Evolutionary conservation across 306 rosid species (phyloP).

Genomic region (Inga oerstediana): DNA sequence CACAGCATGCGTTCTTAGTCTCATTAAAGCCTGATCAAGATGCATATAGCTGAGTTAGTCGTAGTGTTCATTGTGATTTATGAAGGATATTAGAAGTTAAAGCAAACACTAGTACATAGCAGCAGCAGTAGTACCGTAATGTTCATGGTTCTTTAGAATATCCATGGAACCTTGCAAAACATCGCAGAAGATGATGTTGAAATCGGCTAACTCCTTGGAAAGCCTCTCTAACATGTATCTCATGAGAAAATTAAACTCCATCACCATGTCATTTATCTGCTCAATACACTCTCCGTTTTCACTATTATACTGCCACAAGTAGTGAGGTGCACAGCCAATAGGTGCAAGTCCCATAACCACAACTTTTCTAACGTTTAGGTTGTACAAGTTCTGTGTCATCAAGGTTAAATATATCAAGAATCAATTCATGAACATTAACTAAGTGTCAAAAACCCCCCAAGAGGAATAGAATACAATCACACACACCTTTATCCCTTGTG

Average conservation of each 20-base stretch:
- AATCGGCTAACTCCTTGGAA: slow-evolving; percentile 53
- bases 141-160: slow-evolving; percentile 64
- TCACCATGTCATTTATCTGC: slow-evolving; percentile 74
- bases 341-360: slow-evolving; percentile 89
- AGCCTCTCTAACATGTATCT: slow-evolving; percentile 72
- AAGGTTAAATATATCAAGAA: slow-evolving; percentile 20
- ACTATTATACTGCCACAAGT: slow-evolving; percentile 63
- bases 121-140: slow-evolving; percentile 52
- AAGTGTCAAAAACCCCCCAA: too few relatives aligned
- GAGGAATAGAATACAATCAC: not conserved
- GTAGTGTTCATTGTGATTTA: slow-evolving; percentile 8
- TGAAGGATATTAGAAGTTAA: not conserved
- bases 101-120: not conserved
- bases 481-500: slow-evolving; percentile 63
- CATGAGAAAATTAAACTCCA: slow-evolving; percentile 81
- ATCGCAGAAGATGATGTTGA: slow-evolving; percentile 72
- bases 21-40: slow-evolving; percentile 64
- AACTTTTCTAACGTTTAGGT: slow-evolving; percentile 65
- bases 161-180: slow-evolving; percentile 78
- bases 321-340: slow-evolving; percentile 89
- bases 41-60: slow-evolving; percentile 33
- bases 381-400: slow-evolving; percentile 74
- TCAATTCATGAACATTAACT: not conserved
- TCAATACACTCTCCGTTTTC: slow-evolving; percentile 71
- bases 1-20: slow-evolving; percentile 88